Conservation (phyloP, 805 yeast species). For the Candida maesae region DNA sequence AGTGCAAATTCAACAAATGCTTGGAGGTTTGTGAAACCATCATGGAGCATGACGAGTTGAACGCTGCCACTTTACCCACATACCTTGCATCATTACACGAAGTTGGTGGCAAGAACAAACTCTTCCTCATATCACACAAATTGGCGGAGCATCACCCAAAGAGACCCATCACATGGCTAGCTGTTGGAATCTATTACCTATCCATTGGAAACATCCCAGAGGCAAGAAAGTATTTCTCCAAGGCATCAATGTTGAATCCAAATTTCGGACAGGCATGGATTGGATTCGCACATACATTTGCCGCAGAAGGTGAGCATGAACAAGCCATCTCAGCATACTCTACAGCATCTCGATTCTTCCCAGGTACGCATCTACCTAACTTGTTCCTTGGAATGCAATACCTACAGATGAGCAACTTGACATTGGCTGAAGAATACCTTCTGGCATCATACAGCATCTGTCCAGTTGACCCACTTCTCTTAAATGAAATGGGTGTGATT, state of each 20-base stretch:
- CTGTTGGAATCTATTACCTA: constrained; percentile 87
- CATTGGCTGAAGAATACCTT: constrained; percentile 83
- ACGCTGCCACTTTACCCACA: constrained; percentile 67
- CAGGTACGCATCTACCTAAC: constrained; percentile 87
- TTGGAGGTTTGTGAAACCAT: constrained; percentile 63
- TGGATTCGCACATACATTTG: constrained; percentile 97
- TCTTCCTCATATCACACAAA: constrained; percentile 78
- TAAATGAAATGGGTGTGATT: constrained; percentile 94
- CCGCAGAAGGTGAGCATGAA: constrained; percentile 97
- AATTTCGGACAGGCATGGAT: constrained; percentile 96
- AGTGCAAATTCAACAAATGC: constrained; percentile 78
- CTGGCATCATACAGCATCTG: constrained; percentile 72
- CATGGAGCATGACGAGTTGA: constrained; percentile 57
- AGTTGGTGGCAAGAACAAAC: constrained; percentile 73
- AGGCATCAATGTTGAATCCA: constrained; percentile 84
- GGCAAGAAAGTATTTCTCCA: constrained; percentile 83
- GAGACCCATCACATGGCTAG: constrained; percentile 82
- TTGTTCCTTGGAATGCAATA: constrained; percentile 96
- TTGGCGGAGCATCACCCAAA: constrained; percentile 82
- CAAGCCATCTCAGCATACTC: constrained; percentile 97
- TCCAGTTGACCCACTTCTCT: constrained; percentile 77
- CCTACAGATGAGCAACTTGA: constrained; percentile 76
- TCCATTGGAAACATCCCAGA: constrained; percentile 69
- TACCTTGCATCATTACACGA: constrained; percentile 85
- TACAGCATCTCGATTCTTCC: constrained; percentile 87